Conservation (phyloP, 495 filamentous ascomycete genomes). For the Durotheca rogersii region DNA sequence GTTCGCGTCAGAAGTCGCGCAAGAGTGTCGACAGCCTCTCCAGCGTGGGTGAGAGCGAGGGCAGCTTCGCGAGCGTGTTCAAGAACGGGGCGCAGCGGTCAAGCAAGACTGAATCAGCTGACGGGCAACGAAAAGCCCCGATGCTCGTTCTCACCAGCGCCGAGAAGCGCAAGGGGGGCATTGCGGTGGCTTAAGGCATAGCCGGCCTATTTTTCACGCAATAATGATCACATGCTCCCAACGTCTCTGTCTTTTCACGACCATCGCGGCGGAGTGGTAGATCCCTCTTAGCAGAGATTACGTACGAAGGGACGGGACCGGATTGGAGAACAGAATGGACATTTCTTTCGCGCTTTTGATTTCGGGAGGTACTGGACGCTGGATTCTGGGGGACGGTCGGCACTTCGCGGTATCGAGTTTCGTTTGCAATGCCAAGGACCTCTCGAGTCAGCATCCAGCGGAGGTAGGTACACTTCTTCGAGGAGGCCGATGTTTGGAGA, state of each 20-base stretch:
- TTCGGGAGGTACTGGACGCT: constrained; percentile 22
- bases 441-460: constrained; percentile 15
- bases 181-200: constrained; percentile 36
- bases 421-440: constrained; percentile 24
- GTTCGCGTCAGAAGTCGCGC: constrained; percentile 61
- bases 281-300: constrained; percentile 32
- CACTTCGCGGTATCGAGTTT: constrained; percentile 18
- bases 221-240: constrained; percentile 37
- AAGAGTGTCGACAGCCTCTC: constrained; percentile 63
- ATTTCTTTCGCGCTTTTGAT: constrained; percentile 30
- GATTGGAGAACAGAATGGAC: constrained; percentile 34
- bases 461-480: constrained; percentile 27
- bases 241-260: constrained; percentile 40
- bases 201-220: constrained; percentile 29
- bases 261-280: constrained; percentile 32
- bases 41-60: constrained; percentile 51
- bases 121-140: constrained; percentile 74
- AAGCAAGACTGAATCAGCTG: constrained; percentile 47
- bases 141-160: constrained; percentile 85
- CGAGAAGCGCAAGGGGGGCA: constrained; percentile 84
- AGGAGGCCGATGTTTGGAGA: constrained; percentile 31
- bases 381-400: constrained; percentile 15
- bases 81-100: constrained; percentile 54
- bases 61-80: constrained; percentile 59
- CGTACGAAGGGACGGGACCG: constrained; percentile 32